These are phyloP conservation scores for Sordariomycetes sp. DNA, from an alignment of 2,329 filamentous ascomycete species.

Conservation along the genomic window DNA sequence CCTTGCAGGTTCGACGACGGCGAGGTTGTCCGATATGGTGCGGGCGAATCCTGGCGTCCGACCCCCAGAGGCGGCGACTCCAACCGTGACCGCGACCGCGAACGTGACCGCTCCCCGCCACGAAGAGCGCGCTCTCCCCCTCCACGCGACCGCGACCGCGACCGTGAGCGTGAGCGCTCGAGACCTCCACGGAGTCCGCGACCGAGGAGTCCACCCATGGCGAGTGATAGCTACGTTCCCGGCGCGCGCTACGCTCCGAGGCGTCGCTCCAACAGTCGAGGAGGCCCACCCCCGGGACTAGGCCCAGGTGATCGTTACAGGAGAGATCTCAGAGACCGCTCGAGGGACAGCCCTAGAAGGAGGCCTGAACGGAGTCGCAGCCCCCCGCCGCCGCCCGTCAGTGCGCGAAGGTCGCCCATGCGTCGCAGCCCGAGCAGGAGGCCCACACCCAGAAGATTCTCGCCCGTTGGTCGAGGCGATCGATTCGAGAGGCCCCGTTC, in stretches of 20 bases:
- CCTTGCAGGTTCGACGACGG: slow-evolving; percentile 46
- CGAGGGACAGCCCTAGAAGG: neutral
- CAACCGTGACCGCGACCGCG: neutral
- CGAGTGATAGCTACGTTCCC: slow-evolving; percentile 14
- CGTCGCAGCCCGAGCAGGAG: slow-evolving; percentile 27
- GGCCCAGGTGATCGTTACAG: neutral
- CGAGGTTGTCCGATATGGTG: slow-evolving; percentile 52
- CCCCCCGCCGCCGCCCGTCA: too few relatives aligned
- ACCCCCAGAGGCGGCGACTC: slow-evolving; percentile 33
- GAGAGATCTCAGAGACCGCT: neutral
- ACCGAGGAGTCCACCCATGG: slow-evolving; percentile 19
- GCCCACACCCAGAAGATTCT: slow-evolving; percentile 8
- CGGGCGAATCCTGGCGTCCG: slow-evolving; percentile 52
- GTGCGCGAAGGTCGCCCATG: slow-evolving; percentile 25
- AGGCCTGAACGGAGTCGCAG: slow-evolving; percentile 8
- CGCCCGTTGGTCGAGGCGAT: slow-evolving; percentile 21
- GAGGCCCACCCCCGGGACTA: neutral
- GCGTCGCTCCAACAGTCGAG: neutral
- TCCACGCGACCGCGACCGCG: slow-evolving; percentile 4
- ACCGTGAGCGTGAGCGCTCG: slow-evolving; percentile 7
- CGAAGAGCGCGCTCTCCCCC: slow-evolving; percentile 7
- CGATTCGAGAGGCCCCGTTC: slow-evolving; percentile 28
- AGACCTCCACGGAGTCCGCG: slow-evolving; percentile 8
- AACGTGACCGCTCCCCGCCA: slow-evolving; percentile 14
- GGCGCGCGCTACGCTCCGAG: slow-evolving; percentile 27